Percentiles rank a stretch among this genome's conserved stretches.
phyloP scores from a whole-genome alignment of 2,329 filamentous ascomycete genomes.

The Aureobasidium zeae region DNA sequence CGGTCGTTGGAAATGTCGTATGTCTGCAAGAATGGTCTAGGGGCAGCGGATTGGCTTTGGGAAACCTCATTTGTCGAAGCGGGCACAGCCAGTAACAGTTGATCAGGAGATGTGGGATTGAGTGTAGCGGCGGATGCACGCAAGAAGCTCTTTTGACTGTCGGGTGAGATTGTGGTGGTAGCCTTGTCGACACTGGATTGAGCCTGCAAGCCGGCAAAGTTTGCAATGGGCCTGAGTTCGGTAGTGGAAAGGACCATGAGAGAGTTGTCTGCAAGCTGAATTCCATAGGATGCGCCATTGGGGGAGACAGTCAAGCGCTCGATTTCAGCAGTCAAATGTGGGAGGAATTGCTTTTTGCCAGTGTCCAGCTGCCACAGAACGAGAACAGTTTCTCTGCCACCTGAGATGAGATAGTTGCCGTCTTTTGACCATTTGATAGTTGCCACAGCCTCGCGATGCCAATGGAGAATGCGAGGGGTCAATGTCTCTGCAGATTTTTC shows the following conservation, averaged over 20 bases:
- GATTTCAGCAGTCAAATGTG: conserved; percentile 80
- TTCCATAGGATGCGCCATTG: conserved; percentile 67
- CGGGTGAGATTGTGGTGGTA: conserved; percentile 32
- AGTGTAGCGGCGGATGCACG: conserved; percentile 29
- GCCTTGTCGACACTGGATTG: conserved; percentile 15
- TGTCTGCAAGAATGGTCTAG: conserved; percentile 63
- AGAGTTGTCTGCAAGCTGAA: conserved; percentile 87
- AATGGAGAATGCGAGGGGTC: conserved; percentile 64
- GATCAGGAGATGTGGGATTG: conserved; percentile 33
- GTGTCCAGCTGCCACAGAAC: conserved; percentile 93
- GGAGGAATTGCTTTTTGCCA: conserved; percentile 68
- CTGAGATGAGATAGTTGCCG: conserved; percentile 93
- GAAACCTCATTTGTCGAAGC: conserved; percentile 16
- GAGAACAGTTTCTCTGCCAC: conserved; percentile 79
- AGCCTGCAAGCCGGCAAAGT: conserved; percentile 72
- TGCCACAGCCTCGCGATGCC: conserved; percentile 79
- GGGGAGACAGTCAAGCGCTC: conserved; percentile 77
- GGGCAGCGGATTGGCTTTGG: conserved; percentile 22
- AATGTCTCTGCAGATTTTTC: conserved; percentile 21
- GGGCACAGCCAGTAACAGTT: conserved; percentile 42
- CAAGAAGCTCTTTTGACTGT: conserved; percentile 13
- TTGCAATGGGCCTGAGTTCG: conserved; percentile 75
- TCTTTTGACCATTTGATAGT: conserved; percentile 86
- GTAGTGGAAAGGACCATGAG: conserved; percentile 82
- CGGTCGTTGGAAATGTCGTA: conserved; percentile 74